Percentiles rank a stretch among this genome's conserved stretches.
Evolutionary conservation across 73 alveolate species (phyloP).

Genomic region (Diophrys appendiculata): DNA sequence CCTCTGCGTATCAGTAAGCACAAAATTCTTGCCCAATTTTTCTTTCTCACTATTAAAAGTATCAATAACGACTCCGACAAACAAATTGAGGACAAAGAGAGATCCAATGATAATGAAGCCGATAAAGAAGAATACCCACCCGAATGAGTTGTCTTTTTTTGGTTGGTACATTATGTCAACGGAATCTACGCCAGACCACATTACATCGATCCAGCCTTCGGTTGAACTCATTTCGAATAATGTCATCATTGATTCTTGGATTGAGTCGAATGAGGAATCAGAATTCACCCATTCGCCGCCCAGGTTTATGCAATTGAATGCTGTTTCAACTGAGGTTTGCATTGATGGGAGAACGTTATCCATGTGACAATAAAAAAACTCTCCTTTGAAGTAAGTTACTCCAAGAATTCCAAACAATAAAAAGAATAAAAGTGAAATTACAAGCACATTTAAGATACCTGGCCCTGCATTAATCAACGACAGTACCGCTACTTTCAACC

Average conservation of each 20-base stretch:
- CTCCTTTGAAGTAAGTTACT: slow-evolving; percentile 73
- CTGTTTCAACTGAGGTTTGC: background rate
- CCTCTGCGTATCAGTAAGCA: slow-evolving; percentile 18
- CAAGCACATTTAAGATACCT: slow-evolving; percentile 24
- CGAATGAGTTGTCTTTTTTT: background rate
- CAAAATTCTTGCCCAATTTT: slow-evolving; percentile 13
- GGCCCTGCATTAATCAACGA: slow-evolving; percentile 36
- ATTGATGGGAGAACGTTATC: slow-evolving; percentile 14
- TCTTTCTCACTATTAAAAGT: slow-evolving; percentile 57
- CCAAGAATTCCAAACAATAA: slow-evolving; percentile 64
- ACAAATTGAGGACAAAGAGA: slow-evolving; percentile 69
- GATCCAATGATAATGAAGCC: slow-evolving; percentile 56
- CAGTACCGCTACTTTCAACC: slow-evolving; percentile 62
- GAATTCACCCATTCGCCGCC: slow-evolving; percentile 75
- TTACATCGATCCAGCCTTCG: slow-evolving; percentile 69
- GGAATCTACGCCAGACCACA: slow-evolving; percentile 52
- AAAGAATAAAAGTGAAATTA: slow-evolving; percentile 31
- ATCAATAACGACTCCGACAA: slow-evolving; percentile 76
- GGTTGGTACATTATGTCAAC: slow-evolving; percentile 31
- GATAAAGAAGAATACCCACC: slow-evolving; percentile 29
- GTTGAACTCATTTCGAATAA: slow-evolving; percentile 66
- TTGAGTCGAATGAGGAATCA: slow-evolving; percentile 71
- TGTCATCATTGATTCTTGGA: slow-evolving; percentile 49
- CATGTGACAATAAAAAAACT: slow-evolving; percentile 51
- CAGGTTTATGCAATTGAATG: slow-evolving; percentile 43